Evolutionary conservation across 2,329 filamentous ascomycete species (phyloP).

Genomic region (Lecanicillium sp.): DNA sequence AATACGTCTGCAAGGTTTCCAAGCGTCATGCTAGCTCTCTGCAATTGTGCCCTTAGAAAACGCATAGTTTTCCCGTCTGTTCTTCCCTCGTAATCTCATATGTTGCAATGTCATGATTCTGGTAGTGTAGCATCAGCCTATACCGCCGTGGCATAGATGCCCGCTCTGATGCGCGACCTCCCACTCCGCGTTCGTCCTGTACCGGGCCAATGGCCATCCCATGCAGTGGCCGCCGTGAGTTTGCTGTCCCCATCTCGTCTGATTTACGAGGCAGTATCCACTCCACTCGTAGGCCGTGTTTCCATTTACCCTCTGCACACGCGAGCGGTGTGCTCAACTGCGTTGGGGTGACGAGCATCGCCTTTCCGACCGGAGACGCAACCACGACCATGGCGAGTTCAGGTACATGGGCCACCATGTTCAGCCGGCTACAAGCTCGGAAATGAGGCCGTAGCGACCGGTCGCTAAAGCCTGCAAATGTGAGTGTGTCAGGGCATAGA

Average conservation of each 20-base stretch:
- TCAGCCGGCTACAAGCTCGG: conserved; percentile 34
- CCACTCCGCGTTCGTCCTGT: conserved; percentile 32
- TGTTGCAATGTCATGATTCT: conserved; percentile 59
- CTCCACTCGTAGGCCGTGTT: conserved; percentile 46
- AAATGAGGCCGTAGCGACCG: conserved; percentile 18
- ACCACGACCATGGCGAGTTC: conserved; percentile 63
- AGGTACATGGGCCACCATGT: conserved; percentile 57
- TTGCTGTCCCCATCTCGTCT: conserved; percentile 36
- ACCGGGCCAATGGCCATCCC: conserved; percentile 63
- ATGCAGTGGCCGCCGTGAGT: conserved; percentile 46
- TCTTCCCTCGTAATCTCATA: conserved; percentile 54
- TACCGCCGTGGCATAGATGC: conserved; percentile 40
- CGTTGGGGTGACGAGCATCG: conserved; percentile 52
- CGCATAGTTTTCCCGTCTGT: conserved; percentile 25
- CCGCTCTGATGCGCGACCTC: conserved; percentile 13
- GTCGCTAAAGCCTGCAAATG: conserved; percentile 16
- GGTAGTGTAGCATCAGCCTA: conserved; percentile 64
- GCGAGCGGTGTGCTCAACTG: conserved; percentile 13
- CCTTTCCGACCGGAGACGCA: conserved; percentile 59
- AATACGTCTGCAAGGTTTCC: too few relatives aligned
- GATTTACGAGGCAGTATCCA: conserved; percentile 37
- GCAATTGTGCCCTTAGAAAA: conserved; percentile 28
- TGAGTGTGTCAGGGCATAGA: conserved; percentile 22
- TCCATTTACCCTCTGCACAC: conserved; percentile 17
- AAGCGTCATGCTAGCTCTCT: too few relatives aligned